A percentile compares a stretch with the other conserved stretches of the same genome.
Conservation (phyloP, 306 rosid genomes). For the Prunus fruticosa region DNA sequence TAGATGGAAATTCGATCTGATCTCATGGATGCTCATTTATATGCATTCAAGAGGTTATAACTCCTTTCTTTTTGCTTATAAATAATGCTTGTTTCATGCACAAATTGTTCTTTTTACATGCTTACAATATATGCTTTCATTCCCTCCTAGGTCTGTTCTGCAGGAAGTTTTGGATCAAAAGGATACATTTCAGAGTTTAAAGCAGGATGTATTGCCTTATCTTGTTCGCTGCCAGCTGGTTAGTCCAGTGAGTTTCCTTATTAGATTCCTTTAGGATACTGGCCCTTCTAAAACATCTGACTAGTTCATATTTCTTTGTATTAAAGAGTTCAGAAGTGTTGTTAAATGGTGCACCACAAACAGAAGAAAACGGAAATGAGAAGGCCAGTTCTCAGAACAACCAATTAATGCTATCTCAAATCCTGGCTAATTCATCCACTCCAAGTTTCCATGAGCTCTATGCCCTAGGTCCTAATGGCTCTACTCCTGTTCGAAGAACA, state of each 20-base stretch:
- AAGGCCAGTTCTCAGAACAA: conserved; percentile 61
- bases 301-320: conserved; percentile 31
- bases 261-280: conserved; percentile 17
- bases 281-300: conserved; percentile 27
- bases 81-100: background rate
- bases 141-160: conserved; percentile 70
- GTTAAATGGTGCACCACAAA: conserved; percentile 53
- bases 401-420: conserved; percentile 57
- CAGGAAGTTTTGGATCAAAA: conserved; percentile 78
- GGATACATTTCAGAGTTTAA: conserved; percentile 70
- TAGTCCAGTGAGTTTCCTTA: conserved; percentile 45
- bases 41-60: conserved; percentile 85
- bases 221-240: conserved; percentile 96
- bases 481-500: conserved; percentile 45
- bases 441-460: conserved; percentile 65
- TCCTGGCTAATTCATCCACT: conserved; percentile 75
- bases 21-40: conserved; percentile 97
- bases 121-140: conserved; percentile 13
- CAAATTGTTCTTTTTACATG: conserved; percentile 17
- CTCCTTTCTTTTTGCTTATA: conserved; percentile 8
- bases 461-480: conserved; percentile 45
- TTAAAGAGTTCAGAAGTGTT: conserved; percentile 73
- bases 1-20: conserved; percentile 94
- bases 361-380: conserved; percentile 74
- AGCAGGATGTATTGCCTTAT: conserved; percentile 86